Conservation (phyloP, 1,284 basidiomycete genomes). For the Apiotrichum montevideense region DNA sequence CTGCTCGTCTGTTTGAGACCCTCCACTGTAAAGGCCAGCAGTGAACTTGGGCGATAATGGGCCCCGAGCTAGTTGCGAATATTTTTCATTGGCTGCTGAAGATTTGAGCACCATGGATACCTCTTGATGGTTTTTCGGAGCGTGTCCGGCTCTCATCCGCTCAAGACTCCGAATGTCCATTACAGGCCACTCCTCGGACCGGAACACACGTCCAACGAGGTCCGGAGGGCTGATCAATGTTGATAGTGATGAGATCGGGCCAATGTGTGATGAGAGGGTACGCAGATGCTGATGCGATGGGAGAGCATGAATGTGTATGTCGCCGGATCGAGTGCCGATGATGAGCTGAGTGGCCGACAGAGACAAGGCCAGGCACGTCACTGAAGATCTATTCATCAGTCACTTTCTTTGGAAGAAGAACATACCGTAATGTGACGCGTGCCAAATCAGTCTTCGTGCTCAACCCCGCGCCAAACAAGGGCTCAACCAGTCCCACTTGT, state of each 20-base stretch:
- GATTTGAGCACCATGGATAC: conserved; percentile 26
- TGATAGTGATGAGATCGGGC: conserved; percentile 65
- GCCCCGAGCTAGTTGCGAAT: neutral
- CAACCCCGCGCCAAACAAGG: conserved; percentile 67
- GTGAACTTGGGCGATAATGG: too few species aligned
- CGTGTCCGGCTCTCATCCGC: conserved; percentile 35
- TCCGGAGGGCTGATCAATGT: conserved; percentile 78
- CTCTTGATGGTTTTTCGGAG: conserved; percentile 32
- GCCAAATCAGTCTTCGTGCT: conserved; percentile 50
- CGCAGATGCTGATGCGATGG: conserved; percentile 83
- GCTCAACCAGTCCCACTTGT: conserved; percentile 52
- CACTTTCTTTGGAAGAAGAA: neutral
- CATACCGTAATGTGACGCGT: conserved; percentile 6
- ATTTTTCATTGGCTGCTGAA: neutral
- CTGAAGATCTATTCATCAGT: conserved; percentile 46
- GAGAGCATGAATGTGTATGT: conserved; percentile 78
- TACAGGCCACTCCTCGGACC: conserved; percentile 29
- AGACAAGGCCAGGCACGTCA: conserved; percentile 70
- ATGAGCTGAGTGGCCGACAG: conserved; percentile 65
- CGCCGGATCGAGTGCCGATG: conserved; percentile 64
- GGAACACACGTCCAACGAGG: conserved; percentile 54
- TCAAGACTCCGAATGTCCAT: conserved; percentile 45
- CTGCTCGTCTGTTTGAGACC: neutral
- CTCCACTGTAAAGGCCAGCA: too few species aligned
- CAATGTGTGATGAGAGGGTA: conserved; percentile 62